These are phyloP conservation scores for Suillus occidentalis DNA, from an alignment of 768 basidiomycete genomes.

Conservation along the genomic window DNA sequence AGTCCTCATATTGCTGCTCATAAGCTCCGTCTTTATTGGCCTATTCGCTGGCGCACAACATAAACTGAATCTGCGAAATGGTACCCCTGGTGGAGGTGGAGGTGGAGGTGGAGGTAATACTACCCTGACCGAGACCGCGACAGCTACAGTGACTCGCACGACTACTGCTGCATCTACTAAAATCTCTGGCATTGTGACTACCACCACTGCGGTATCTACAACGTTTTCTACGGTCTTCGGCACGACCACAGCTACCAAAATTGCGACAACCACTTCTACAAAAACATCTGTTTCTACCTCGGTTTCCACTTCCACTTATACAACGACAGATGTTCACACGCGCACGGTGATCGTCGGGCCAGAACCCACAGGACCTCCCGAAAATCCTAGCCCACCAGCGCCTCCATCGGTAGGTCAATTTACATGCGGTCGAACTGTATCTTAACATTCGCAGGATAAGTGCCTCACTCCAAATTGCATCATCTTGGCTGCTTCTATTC, in stretches of 20 bases:
- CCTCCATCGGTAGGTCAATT: constrained; percentile 50
- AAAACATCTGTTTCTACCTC: constrained; percentile 38
- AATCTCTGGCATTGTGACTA: constrained; percentile 27
- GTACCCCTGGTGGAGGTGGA: constrained; percentile 29
- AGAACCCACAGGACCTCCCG: constrained; percentile 42
- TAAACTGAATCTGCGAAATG: constrained; percentile 57
- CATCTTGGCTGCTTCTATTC: constrained; percentile 75
- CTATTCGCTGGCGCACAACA: constrained; percentile 89
- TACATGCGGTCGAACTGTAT: neutral
- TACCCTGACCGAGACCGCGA: constrained; percentile 35
- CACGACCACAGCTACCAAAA: constrained; percentile 39
- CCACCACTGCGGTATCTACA: constrained; percentile 36
- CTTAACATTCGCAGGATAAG: constrained; percentile 43
- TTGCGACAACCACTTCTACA: constrained; percentile 40
- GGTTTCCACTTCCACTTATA: constrained; percentile 33
- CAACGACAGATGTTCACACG: constrained; percentile 36
- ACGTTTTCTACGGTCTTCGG: constrained; percentile 32
- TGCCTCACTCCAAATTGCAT: constrained; percentile 85
- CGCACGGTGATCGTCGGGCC: constrained; percentile 43
- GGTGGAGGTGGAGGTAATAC: constrained; percentile 28
- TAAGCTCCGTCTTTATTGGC: constrained; percentile 88
- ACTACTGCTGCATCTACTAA: constrained; percentile 27
- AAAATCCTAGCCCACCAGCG: constrained; percentile 51
- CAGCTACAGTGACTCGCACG: constrained; percentile 30
- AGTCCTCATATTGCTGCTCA: constrained; percentile 73